Evolutionary conservation across 371 early-diverging fungal species (phyloP), one percentile per base, ranked within the genome.

Genomic region (Zancudomyces culisetae): DNA sequence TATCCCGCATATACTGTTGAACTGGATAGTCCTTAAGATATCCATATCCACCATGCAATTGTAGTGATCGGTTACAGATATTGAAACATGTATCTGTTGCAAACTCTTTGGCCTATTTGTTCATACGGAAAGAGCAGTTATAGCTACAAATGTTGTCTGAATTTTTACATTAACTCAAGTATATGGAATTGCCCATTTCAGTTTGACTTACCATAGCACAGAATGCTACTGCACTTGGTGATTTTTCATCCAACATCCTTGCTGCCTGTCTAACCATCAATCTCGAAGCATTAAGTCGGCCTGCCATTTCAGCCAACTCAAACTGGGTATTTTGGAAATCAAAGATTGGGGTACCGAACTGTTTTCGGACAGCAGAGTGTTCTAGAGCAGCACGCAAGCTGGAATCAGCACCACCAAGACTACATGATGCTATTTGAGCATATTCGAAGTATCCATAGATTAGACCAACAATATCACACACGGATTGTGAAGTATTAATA

Each of bases 351-450:
- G 62, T 58, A 45, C 61, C 60, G 59, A 78, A 78, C 57, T 78
- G 79, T 53, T 78, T 72, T 47, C 79, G 71, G 12, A 67, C 72
- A 27, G 56, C 61, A 51, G 60, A 67, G 43, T 78, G 64, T 30
- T 76, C 77, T 22, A 74, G n/a, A 0, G 78, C 64, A 1, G 63
- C 59, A 57, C 73, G 64, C 19, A 78, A 30, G 20, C 77, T 65
- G 1, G 72, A 72, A 49, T 76, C 74, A 3, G 79, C 79, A 8
- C 73, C 79, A n/a, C 79, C 78, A 24, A 78, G 60, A 59, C 69
- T 69, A 59, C 74, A 73, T 3, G 75, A 72, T 4, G 77, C 71
- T 57, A 35, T 10, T 35, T 35, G 15, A 10, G 6, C 35, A 15
- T 15, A 35, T 35, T 35, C 10, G 35, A 10, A 35, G 35, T 10